Evolutionary conservation across 179 eudicot species (phyloP).

Genomic region (Silene noctiflora): DNA sequence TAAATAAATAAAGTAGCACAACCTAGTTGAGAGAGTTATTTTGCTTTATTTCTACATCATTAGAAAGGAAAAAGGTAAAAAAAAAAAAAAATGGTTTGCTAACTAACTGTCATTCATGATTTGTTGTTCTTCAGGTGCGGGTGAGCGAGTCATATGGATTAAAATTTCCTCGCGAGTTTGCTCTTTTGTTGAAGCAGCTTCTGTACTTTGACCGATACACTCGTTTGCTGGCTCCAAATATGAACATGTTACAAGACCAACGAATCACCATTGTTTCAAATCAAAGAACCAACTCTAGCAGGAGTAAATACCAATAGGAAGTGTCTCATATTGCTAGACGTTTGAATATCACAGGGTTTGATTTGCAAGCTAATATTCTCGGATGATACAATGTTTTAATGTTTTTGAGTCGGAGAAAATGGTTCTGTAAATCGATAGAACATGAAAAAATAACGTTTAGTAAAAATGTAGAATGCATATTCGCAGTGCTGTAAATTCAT

Average conservation of each 20-base stretch:
- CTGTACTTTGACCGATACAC: slow-evolving; percentile 95
- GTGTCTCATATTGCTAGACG: neutral
- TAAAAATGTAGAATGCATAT: neutral
- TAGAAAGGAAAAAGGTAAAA: too few species aligned
- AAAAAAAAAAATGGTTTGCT: neutral
- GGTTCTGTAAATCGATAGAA: slow-evolving; percentile 5
- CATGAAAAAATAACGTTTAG: neutral
- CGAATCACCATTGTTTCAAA: slow-evolving; percentile 73
- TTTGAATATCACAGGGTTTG: neutral
- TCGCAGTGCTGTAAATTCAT: neutral
- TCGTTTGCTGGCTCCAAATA: slow-evolving; percentile 85
- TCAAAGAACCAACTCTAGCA: slow-evolving; percentile 28
- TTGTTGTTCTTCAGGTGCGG: slow-evolving; percentile 53
- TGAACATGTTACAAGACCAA: slow-evolving; percentile 94
- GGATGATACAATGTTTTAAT: neutral
- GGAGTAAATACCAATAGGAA: slow-evolving; percentile 24
- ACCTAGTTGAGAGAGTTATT: neutral
- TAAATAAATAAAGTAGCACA: neutral
- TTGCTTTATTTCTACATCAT: neutral
- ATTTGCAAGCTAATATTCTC: neutral
- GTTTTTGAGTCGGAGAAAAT: neutral
- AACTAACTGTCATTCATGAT: slow-evolving; percentile 2
- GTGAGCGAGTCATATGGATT: slow-evolving; percentile 96
- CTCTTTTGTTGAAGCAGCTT: slow-evolving; percentile 94
- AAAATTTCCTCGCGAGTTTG: slow-evolving; percentile 92